Evolutionary conservation across 352 stramenopile genomes (phyloP).

Genomic region (Phytophthora ramorum): DNA sequence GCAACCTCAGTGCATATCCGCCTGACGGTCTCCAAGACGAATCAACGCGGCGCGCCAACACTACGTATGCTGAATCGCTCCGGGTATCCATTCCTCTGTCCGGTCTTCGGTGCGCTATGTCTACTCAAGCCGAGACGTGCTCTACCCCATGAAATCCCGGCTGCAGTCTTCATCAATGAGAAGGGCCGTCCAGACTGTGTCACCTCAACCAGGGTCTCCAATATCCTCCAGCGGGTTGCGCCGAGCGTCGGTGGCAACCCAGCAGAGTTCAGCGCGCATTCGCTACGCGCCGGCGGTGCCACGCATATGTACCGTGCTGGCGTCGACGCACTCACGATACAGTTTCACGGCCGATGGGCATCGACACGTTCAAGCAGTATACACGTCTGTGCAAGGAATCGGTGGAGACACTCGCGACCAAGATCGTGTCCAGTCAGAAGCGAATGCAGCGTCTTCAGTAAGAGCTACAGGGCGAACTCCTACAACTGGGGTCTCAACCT

Average conservation of each 20-base stretch:
- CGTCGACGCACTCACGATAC: conserved; percentile 9
- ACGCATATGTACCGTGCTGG: conserved; percentile 8
- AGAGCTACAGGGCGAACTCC: too few relatives aligned
- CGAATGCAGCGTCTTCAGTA: neutral
- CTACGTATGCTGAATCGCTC: conserved; percentile 7
- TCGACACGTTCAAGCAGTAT: conserved; percentile 22
- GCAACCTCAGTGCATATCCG: conserved; percentile 7
- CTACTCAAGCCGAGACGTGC: neutral
- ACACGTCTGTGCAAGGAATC: conserved; percentile 15
- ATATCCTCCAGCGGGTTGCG: neutral
- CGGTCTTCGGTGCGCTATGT: conserved; percentile 2
- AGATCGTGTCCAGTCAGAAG: neutral
- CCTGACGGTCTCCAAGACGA: conserved; percentile 6
- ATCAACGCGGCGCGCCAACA: conserved; percentile 2
- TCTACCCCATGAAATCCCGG: neutral
- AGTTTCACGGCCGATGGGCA: conserved; percentile 16
- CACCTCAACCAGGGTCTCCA: neutral
- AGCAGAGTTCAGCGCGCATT: conserved; percentile 4
- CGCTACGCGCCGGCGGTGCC: conserved; percentile 5
- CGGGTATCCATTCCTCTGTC: neutral
- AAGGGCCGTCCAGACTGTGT: neutral
- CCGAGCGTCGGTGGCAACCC: neutral
- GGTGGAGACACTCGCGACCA: neutral
- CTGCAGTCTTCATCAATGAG: neutral
- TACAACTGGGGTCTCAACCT: neutral